These are phyloP conservation scores for Scheffersomyces amazonensis DNA, from an alignment of 805 yeast genomes.

Conservation along the genomic window DNA sequence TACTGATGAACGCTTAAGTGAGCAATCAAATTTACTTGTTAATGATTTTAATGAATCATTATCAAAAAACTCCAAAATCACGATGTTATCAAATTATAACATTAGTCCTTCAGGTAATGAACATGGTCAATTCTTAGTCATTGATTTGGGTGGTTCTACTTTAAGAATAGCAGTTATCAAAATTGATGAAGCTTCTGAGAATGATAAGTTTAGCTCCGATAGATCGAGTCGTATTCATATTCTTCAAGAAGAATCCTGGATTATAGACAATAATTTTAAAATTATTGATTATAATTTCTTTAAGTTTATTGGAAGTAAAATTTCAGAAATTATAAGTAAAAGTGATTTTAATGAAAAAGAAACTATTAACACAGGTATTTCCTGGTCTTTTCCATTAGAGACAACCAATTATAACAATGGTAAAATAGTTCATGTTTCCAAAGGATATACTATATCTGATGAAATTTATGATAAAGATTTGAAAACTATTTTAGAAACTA, in stretches of 20 bases:
- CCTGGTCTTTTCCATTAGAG: conserved; percentile 58
- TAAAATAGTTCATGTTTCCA: conserved; percentile 52
- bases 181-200: conserved; percentile 14
- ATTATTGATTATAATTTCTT: conserved; percentile 42
- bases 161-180: conserved; percentile 40
- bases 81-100: conserved; percentile 41
- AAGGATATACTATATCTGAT: conserved; percentile 51
- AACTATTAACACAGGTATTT: conserved; percentile 40
- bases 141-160: conserved; percentile 62
- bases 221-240: conserved; percentile 22
- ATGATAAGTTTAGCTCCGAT: conserved; percentile 2
- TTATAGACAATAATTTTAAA: conserved; percentile 36
- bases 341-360: conserved; percentile 10
- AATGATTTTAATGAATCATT: conserved; percentile 29
- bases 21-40: conserved; percentile 18
- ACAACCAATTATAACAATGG: conserved; percentile 42
- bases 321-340: conserved; percentile 20
- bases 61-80: conserved; percentile 19
- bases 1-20: conserved; percentile 1
- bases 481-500: conserved; percentile 35
- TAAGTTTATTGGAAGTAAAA: conserved; percentile 35
- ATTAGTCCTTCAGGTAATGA: conserved; percentile 36
- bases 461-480: conserved; percentile 43
- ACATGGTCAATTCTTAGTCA: conserved; percentile 38
- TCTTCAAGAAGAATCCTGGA: conserved; percentile 35